These are phyloP conservation scores for Globisporangium uncinulatum DNA, from an alignment of 352 stramenopile genomes.

Conservation along the genomic window DNA sequence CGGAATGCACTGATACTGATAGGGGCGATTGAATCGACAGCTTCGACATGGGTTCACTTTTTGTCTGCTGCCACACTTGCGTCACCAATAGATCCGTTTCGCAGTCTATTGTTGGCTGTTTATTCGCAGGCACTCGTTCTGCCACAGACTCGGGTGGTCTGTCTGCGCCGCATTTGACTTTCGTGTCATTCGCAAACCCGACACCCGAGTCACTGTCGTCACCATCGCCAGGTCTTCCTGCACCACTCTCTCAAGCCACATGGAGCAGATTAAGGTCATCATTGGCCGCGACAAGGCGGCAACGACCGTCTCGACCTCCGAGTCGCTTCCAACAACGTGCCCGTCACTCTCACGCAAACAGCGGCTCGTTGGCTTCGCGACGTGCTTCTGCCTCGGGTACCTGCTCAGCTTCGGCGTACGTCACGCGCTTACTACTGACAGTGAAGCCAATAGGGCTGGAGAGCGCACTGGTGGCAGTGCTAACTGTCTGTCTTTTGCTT, in stretches of 20 bases:
- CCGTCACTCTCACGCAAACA: slow-evolving; percentile 64
- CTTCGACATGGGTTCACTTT: slow-evolving; percentile 4
- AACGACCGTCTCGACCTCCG: slow-evolving; percentile 16
- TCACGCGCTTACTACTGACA: neutral
- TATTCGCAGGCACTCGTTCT: neutral
- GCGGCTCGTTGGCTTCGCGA: slow-evolving; percentile 61
- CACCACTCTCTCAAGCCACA: slow-evolving; percentile 7
- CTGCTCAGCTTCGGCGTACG: slow-evolving; percentile 79
- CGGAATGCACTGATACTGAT: neutral
- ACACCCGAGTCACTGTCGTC: neutral
- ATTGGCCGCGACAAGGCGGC: slow-evolving; percentile 52
- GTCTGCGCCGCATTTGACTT: no score
- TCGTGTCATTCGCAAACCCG: no score
- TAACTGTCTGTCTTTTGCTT: neutral
- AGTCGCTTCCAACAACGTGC: slow-evolving; percentile 53
- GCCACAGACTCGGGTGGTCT: neutral
- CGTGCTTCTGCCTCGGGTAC: slow-evolving; percentile 78
- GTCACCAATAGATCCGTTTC: slow-evolving; percentile 11
- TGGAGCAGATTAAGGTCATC: slow-evolving; percentile 80
- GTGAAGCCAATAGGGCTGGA: no score
- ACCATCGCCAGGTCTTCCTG: neutral
- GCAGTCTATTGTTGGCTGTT: slow-evolving; percentile 10
- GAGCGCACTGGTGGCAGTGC: neutral
- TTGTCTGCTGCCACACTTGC: slow-evolving; percentile 7
- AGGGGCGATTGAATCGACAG: no score